Conservation (phyloP, 2,329 filamentous ascomycete species). For the Volutella citrinella region DNA sequence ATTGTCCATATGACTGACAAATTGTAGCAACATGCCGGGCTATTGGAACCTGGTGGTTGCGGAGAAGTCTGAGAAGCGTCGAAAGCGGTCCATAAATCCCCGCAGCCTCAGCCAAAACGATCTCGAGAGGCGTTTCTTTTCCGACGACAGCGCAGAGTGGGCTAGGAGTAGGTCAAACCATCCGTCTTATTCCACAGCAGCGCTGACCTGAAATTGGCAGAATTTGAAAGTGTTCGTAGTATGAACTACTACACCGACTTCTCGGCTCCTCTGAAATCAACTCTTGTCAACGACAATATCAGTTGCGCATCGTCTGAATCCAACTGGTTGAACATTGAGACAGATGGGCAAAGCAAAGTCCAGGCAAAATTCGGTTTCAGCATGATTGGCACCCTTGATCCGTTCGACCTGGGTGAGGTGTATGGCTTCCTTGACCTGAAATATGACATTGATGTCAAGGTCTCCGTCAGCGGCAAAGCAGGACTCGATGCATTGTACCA, state of each 20-base stretch:
- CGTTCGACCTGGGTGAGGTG: slow-evolving; percentile 2
- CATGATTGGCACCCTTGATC: slow-evolving; percentile 5
- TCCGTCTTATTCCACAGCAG: no score
- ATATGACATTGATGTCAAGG: slow-evolving; percentile 2
- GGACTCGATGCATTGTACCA: not conserved
- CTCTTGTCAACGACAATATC: slow-evolving; percentile 2
- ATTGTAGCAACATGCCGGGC: not conserved
- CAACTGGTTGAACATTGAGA: slow-evolving; percentile 2
- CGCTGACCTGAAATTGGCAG: no score
- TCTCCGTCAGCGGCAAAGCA: slow-evolving; percentile 1
- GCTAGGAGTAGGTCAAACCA: not conserved
- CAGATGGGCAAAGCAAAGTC: slow-evolving; percentile 1
- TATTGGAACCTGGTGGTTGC: not conserved
- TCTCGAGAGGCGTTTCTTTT: slow-evolving; percentile 2
- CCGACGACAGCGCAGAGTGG: not conserved
- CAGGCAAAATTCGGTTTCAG: slow-evolving; percentile 4
- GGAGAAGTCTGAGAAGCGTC: not conserved
- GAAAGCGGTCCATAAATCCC: not conserved
- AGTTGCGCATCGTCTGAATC: slow-evolving; percentile 2
- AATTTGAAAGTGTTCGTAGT: slow-evolving; percentile 1
- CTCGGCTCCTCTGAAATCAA: slow-evolving; percentile 2
- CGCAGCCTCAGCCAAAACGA: not conserved
- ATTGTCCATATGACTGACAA: not conserved
- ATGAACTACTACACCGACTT: slow-evolving; percentile 4
- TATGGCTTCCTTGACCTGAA: slow-evolving; percentile 3